Conservation (phyloP, 306 rosid genomes). For the Glycine tomentella region DNA sequence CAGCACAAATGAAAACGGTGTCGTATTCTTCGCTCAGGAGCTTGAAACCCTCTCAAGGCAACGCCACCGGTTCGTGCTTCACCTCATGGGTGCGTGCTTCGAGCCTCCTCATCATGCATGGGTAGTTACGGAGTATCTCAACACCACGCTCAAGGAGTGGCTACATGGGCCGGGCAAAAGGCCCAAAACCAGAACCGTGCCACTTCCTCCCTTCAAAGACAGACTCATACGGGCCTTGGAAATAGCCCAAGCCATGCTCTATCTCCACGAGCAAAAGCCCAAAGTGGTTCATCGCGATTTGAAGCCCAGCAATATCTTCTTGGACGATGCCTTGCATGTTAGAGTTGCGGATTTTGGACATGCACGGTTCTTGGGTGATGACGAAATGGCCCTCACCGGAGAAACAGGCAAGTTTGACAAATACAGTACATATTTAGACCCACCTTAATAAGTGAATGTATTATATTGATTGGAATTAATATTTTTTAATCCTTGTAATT, state of each 20-base stretch:
- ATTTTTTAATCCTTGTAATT: too few relatives aligned
- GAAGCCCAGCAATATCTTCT: conserved; percentile 74
- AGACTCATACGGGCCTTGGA: conserved; percentile 65
- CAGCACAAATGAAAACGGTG: conserved; percentile 56
- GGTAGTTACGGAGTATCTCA: conserved; percentile 67
- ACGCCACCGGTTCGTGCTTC: conserved; percentile 74
- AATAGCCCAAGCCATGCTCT: conserved; percentile 81
- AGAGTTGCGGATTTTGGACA: conserved; percentile 84
- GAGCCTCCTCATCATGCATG: conserved; percentile 79
- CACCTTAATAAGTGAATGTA: too few relatives aligned
- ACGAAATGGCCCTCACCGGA: conserved; percentile 60
- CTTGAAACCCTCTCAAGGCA: conserved; percentile 70
- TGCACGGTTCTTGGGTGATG: conserved; percentile 73
- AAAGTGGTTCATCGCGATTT: conserved; percentile 74
- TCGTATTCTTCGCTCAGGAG: conserved; percentile 70
- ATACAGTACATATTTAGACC: neutral
- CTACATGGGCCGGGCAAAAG: conserved; percentile 72
- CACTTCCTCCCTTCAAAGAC: conserved; percentile 61
- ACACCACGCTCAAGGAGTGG: conserved; percentile 74
- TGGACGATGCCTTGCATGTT: conserved; percentile 68
- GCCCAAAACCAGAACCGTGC: conserved; percentile 47
- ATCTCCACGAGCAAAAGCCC: conserved; percentile 83
- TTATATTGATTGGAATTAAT: too few relatives aligned
- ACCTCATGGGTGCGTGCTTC: conserved; percentile 80
- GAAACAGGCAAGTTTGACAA: conserved; percentile 48